phyloP scores from a whole-genome alignment of 2,329 filamentous ascomycete genomes.

The Arthrobotrys sinensis region DNA sequence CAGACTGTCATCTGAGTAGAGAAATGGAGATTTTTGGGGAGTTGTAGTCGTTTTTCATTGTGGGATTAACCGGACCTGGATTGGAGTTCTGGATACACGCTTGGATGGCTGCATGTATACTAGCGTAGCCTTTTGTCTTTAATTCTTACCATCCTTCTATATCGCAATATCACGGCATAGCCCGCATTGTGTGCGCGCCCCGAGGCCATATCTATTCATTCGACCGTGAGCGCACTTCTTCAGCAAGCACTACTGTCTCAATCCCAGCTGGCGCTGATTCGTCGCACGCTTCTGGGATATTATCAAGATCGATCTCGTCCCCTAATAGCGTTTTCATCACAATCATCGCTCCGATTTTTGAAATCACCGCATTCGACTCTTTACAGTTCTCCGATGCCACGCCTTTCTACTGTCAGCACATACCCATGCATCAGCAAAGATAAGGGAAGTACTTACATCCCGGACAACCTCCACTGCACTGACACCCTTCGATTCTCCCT shows the following conservation, averaged over 20 bases:
- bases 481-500: constrained; percentile 81
- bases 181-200: neutral
- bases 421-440: neutral
- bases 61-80: neutral
- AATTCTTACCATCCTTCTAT: constrained; percentile 1
- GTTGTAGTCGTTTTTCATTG: constrained; percentile 5
- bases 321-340: constrained; percentile 83
- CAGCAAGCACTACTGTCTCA: constrained; percentile 85
- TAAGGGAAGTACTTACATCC: constrained; percentile 80
- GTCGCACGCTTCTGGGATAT: constrained; percentile 88
- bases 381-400: constrained; percentile 54
- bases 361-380: constrained; percentile 58
- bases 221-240: constrained; percentile 72
- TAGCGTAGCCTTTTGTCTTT: constrained; percentile 2
- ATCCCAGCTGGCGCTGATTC: constrained; percentile 78
- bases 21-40: constrained; percentile 59
- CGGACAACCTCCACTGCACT: constrained; percentile 84
- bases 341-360: constrained; percentile 50
- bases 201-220: neutral
- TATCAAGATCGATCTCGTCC: constrained; percentile 83
- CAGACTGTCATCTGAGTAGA: constrained; percentile 49
- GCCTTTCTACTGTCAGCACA: neutral
- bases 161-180: neutral
- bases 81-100: constrained; percentile 12
- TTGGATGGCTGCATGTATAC: neutral